These are phyloP conservation scores for Iodosphaeria phyllophila DNA, from an alignment of 2,329 filamentous ascomycete genomes.

Conservation along the genomic window DNA sequence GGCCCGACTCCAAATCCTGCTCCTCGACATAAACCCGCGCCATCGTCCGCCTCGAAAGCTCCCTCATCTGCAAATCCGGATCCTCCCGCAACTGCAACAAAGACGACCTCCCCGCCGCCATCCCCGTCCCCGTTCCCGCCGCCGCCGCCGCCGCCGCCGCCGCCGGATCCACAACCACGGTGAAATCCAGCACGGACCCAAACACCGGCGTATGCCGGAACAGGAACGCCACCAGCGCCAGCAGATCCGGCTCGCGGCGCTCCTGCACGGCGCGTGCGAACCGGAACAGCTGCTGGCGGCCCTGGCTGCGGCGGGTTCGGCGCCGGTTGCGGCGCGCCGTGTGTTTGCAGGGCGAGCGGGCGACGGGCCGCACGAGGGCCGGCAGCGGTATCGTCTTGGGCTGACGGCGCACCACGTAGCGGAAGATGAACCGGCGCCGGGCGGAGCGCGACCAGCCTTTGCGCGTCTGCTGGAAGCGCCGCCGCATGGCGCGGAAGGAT, in stretches of 20 bases:
- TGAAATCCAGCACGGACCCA: slow-evolving; percentile 9
- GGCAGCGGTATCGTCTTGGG: no score
- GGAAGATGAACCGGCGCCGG: slow-evolving; percentile 4
- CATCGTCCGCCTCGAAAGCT: no score
- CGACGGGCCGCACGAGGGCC: slow-evolving; percentile 5
- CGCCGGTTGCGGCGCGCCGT: slow-evolving; percentile 5
- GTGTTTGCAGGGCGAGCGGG: slow-evolving; percentile 4
- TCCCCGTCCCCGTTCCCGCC: slow-evolving; percentile 6
- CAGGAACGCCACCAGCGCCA: slow-evolving; percentile 8
- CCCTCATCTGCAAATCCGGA: slow-evolving; percentile 8
- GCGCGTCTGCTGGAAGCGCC: no score
- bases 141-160: slow-evolving; percentile 5
- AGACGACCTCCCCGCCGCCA: slow-evolving; percentile 3
- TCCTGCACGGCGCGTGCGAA: slow-evolving; percentile 1
- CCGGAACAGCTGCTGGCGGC: slow-evolving; percentile 7
- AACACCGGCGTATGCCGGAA: slow-evolving; percentile 9
- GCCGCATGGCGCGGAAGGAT: no score
- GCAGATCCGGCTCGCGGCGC: slow-evolving; percentile 5
- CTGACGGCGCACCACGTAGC: no score
- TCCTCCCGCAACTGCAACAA: slow-evolving; percentile 5
- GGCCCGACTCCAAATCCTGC: slow-evolving; percentile 2
- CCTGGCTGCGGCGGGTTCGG: slow-evolving; percentile 6
- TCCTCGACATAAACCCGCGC: slow-evolving; percentile 9
- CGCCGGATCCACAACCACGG: slow-evolving; percentile 9
- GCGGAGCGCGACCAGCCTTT: slow-evolving; percentile 3